Percentiles rank a stretch among this genome's conserved stretches.
phyloP scores from a whole-genome alignment of 2,329 filamentous ascomycete genomes.

The Raffaelea ambrosiae region DNA sequence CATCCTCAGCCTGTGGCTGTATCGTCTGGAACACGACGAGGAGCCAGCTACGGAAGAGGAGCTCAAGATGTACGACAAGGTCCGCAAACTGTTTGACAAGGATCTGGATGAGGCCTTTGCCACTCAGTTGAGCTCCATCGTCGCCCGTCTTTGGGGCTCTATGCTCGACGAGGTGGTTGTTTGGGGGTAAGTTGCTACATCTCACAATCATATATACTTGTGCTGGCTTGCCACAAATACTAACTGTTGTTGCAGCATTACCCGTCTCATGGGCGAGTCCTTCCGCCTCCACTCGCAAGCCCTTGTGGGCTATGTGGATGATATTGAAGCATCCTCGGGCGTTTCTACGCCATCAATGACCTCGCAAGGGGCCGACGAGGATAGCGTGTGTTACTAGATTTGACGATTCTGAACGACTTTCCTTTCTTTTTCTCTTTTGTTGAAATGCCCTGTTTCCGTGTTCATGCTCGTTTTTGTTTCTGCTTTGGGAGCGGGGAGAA shows the following conservation, averaged over 20 bases:
- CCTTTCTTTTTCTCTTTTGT: constrained; percentile 39
- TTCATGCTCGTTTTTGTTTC: constrained; percentile 21
- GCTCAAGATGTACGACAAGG: constrained; percentile 82
- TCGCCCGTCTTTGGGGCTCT: constrained; percentile 90
- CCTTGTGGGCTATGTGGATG: constrained; percentile 88
- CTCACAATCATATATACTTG: background rate
- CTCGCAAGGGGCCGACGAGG: constrained; percentile 62
- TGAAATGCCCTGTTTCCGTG: constrained; percentile 12
- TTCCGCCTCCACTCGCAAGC: constrained; percentile 96
- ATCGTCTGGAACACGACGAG: constrained; percentile 97
- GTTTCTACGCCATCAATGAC: constrained; percentile 65
- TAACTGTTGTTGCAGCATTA: constrained; percentile 57
- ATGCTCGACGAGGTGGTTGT: constrained; percentile 99
- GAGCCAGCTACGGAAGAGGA: constrained; percentile 82
- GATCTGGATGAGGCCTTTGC: constrained; percentile 77
- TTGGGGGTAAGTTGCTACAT: constrained; percentile 78
- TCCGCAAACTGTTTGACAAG: constrained; percentile 83
- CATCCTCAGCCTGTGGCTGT: constrained; percentile 94
- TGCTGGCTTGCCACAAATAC: constrained; percentile 14
- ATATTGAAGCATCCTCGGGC: constrained; percentile 60
- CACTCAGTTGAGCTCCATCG: constrained; percentile 84
- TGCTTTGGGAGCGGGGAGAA: background rate
- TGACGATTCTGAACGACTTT: constrained; percentile 41
- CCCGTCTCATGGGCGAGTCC: constrained; percentile 93
- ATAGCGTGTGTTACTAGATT: constrained; percentile 57